These are phyloP conservation scores for Erysimum pusillum DNA, from an alignment of 441 rosid species.

Conservation along the genomic window DNA sequence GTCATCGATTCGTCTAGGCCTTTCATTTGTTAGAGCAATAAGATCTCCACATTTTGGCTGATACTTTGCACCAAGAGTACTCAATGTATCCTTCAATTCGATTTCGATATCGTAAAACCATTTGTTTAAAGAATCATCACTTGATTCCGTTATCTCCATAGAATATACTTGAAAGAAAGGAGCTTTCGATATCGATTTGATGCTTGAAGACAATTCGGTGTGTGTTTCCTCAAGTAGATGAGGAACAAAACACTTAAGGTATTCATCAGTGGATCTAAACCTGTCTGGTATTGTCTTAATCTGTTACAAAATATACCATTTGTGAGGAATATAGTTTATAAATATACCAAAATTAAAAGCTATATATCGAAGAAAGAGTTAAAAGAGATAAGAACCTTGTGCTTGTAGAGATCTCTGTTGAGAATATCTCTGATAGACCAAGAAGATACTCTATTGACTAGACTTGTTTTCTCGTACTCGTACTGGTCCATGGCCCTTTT, in stretches of 20 bases:
- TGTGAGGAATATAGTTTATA: background rate
- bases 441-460: conserved; percentile 3
- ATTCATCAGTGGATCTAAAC: conserved; percentile 23
- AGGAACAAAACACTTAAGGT: conserved; percentile 34
- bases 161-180: conserved; percentile 5
- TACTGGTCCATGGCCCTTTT: conserved; percentile 3
- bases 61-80: conserved; percentile 3
- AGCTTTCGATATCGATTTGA: conserved; percentile 23
- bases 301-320: conserved; percentile 3
- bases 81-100: background rate
- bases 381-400: background rate
- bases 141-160: background rate
- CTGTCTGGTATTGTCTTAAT: conserved; percentile 33
- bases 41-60: conserved; percentile 41
- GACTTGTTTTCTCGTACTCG: conserved; percentile 13
- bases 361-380: background rate
- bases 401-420: conserved; percentile 37
- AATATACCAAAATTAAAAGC: background rate
- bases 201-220: conserved; percentile 9
- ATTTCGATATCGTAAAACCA: conserved; percentile 6
- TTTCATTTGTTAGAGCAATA: conserved; percentile 30
- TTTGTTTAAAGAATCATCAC: background rate
- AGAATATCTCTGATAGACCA: conserved; percentile 40
- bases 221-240: conserved; percentile 42
- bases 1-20: conserved; percentile 20